Base-by-base conservation (phyloP, 345 rosid species). In the Hibiscus mutabilis region DNA sequence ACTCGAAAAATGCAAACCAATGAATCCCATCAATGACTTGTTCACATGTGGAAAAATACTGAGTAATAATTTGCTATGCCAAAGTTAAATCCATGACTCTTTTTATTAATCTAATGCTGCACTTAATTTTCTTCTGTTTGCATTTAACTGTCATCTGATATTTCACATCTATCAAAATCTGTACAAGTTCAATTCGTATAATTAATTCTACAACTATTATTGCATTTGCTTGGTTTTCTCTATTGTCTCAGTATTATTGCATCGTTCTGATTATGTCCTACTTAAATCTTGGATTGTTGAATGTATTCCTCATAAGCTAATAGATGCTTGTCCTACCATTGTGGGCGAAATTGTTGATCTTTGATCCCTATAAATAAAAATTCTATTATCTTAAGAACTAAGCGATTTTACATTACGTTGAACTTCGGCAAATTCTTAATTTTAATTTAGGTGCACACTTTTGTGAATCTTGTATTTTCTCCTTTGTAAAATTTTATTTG, bases 131-230 rank as follows among this genome's bases (percentile, higher is more conserved):
- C 51, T n/a, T 74, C n/a, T 49, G 11, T 22, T 24, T n/a, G 6
- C 18, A 19, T 16, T 74, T 29, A 24, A 6, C 35, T 9, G 33
- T 24, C 67, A 29, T 79, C 73, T 77, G 14, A 42, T 46, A 52
- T 70, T 77, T 62, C n/a, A 59, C 57, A 42, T 66, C 55, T 40
- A 67, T 66, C 75, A 33, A 42, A 73, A 29, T 64, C 19, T 74
- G 44, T 78, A 70, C 97, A 94, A 97, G 93, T 76, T 81, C 86
- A 55, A 78, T 91, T 71, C 80, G 57, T 59, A 81, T 44, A 59
- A 82, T 88, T 79, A 88, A 82, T 60, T 88, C 97, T 66, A 80
- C 90, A 46, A 86, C 86, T 6, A 25, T 25, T 25, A 25, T 25
- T 25, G 27, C 27, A 25, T 25, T 25, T 25, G 1, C 27, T 25